These are phyloP conservation scores for Myriosclerotinia curreyana DNA, from an alignment of 2,329 filamentous ascomycete genomes.

Conservation along the genomic window DNA sequence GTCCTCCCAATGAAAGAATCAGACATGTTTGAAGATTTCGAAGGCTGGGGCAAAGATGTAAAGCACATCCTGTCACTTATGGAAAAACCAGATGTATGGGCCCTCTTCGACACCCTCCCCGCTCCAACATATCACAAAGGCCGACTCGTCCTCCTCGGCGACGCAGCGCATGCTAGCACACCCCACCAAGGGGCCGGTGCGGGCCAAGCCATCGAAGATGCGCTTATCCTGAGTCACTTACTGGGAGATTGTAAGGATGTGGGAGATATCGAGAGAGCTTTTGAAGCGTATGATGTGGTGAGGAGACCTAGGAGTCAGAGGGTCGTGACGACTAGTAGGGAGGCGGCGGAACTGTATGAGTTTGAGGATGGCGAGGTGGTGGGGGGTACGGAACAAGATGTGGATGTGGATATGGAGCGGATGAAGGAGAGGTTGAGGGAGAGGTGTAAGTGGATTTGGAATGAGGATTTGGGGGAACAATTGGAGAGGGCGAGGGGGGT, in stretches of 20 bases:
- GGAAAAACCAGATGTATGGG: constrained; percentile 48
- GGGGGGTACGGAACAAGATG: constrained; percentile 42
- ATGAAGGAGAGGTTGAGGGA: constrained; percentile 41
- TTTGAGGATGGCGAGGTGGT: constrained; percentile 42
- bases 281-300: constrained; percentile 51
- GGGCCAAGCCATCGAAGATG: constrained; percentile 55
- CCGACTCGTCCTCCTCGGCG: constrained; percentile 49
- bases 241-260: constrained; percentile 43
- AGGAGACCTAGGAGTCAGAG: constrained; percentile 42
- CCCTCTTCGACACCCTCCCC: constrained; percentile 52
- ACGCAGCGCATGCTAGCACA: constrained; percentile 54
- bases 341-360: constrained; percentile 43
- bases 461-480: constrained; percentile 39
- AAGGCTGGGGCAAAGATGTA: constrained; percentile 41
- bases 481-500: constrained; percentile 43
- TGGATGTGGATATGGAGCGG: constrained; percentile 40
- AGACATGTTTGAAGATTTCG: constrained; percentile 42
- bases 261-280: constrained; percentile 44
- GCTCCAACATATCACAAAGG: constrained; percentile 46
- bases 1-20: constrained; percentile 42
- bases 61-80: constrained; percentile 40
- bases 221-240: constrained; percentile 46
- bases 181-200: constrained; percentile 57
- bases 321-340: constrained; percentile 36
- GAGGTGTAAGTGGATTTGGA: constrained; percentile 42